phyloP scores from a whole-genome alignment of 2,329 filamentous ascomycete species.

The Colletotrichum sp. region DNA sequence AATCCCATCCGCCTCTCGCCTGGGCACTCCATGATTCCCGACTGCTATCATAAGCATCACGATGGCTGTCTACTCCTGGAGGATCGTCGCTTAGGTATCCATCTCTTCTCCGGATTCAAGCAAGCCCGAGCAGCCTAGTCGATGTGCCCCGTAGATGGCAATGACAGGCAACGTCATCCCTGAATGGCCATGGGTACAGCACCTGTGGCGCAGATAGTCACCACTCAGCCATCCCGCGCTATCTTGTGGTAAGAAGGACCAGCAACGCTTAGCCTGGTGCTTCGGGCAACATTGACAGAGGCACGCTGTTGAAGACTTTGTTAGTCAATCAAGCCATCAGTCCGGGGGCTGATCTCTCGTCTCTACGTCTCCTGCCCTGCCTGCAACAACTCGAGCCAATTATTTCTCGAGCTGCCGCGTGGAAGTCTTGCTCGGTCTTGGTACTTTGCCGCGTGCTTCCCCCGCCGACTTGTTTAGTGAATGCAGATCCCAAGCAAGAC shows the following conservation, averaged over 20 bases:
- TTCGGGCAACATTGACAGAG: not conserved
- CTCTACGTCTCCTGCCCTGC: not conserved
- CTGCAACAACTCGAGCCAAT: not conserved
- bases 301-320: not conserved
- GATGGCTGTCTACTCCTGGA: not conserved
- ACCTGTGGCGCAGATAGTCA: not conserved
- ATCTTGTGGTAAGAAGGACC: not conserved
- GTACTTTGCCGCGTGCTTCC: not conserved
- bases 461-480: not conserved
- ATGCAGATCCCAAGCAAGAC: not conserved
- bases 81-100: not conserved
- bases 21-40: not conserved
- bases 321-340: not conserved
- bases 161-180: not conserved
- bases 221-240: not conserved
- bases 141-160: not conserved
- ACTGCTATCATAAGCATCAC: not conserved
- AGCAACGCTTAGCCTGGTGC: not conserved
- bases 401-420: not conserved
- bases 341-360: not conserved
- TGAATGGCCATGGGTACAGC: not conserved
- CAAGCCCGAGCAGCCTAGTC: not conserved
- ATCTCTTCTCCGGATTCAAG: not conserved
- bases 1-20: not conserved
- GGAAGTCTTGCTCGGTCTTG: not conserved